phyloP scores from a whole-genome alignment of 2,329 filamentous ascomycete genomes.

The Aspergillus vadensis region DNA sequence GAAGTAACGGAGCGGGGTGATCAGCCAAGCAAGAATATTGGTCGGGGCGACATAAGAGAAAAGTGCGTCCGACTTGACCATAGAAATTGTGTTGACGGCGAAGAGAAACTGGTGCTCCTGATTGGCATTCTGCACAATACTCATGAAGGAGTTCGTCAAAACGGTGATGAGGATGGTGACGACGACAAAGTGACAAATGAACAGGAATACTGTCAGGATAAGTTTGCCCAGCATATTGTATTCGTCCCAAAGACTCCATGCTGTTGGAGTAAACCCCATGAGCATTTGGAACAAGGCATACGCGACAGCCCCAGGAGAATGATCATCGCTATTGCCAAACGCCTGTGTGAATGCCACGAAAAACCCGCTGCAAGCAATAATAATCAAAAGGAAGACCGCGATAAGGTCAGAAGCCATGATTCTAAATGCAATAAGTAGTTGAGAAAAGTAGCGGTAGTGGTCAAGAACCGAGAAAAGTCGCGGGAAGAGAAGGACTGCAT shows the following conservation, averaged over 20 bases:
- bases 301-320: slow-evolving; percentile 72
- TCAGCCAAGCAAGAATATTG: slow-evolving; percentile 86
- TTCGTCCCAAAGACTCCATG: slow-evolving; percentile 83
- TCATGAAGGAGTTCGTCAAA: slow-evolving; percentile 95
- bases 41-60: slow-evolving; percentile 92
- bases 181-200: slow-evolving; percentile 93
- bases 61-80: slow-evolving; percentile 96
- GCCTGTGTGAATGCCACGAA: slow-evolving; percentile 92
- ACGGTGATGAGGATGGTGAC: slow-evolving; percentile 94
- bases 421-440: slow-evolving; percentile 88
- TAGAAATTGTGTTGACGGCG: slow-evolving; percentile 93
- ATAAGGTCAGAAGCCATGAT: slow-evolving; percentile 90
- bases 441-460: slow-evolving; percentile 94
- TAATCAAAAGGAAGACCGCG: slow-evolving; percentile 78
- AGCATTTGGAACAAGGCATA: slow-evolving; percentile 91
- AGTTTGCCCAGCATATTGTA: slow-evolving; percentile 78
- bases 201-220: slow-evolving; percentile 78
- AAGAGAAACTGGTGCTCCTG: slow-evolving; percentile 93
- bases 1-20: slow-evolving; percentile 78
- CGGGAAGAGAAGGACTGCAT: slow-evolving; percentile 84
- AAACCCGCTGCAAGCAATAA: slow-evolving; percentile 90
- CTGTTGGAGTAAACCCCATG: slow-evolving; percentile 94
- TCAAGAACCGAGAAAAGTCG: slow-evolving; percentile 91
- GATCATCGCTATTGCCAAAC: slow-evolving; percentile 61
- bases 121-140: slow-evolving; percentile 87